Evolutionary conservation across 305 asterid species (phyloP).

Genomic region (Withania somnifera): DNA sequence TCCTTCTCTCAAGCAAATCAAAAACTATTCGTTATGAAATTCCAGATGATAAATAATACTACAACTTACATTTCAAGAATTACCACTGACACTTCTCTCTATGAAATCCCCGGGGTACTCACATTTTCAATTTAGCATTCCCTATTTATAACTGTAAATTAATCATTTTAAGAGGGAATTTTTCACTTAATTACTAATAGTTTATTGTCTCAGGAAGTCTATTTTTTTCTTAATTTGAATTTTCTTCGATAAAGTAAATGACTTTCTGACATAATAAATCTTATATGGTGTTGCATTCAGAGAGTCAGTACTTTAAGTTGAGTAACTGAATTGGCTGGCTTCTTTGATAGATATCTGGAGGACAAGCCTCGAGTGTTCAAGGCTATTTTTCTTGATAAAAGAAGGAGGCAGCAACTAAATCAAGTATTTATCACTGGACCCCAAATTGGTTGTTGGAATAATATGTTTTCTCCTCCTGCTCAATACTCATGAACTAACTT

Average conservation of each 20-base stretch:
- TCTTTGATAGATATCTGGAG: slow-evolving; percentile 75
- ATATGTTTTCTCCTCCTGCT: not conserved
- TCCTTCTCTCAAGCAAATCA: not conserved
- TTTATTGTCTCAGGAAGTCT: not conserved
- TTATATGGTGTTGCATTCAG: not conserved
- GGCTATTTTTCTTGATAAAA: slow-evolving; percentile 87
- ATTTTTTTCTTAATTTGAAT: not conserved
- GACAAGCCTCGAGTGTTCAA: slow-evolving; percentile 72
- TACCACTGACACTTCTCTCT: slow-evolving; percentile 61
- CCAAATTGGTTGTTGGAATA: not conserved
- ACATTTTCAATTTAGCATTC: not conserved
- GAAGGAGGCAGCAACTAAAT: slow-evolving; percentile 66
- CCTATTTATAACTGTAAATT: not conserved
- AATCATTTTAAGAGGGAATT: no score
- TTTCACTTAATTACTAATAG: no score
- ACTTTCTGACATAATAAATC: not conserved
- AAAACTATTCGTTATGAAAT: not conserved
- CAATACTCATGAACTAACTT: not conserved
- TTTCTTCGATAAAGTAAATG: no score
- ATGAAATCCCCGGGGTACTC: slow-evolving; percentile 60
- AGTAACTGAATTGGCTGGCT: slow-evolving; percentile 36
- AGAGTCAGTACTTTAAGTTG: not conserved
- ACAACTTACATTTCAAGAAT: slow-evolving; percentile 65
- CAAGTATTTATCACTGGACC: slow-evolving; percentile 31
- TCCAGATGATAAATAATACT: slow-evolving; percentile 30